Evolutionary conservation across 345 rosid genomes (phyloP).

Genomic region (Chamaenerion angustifolium): DNA sequence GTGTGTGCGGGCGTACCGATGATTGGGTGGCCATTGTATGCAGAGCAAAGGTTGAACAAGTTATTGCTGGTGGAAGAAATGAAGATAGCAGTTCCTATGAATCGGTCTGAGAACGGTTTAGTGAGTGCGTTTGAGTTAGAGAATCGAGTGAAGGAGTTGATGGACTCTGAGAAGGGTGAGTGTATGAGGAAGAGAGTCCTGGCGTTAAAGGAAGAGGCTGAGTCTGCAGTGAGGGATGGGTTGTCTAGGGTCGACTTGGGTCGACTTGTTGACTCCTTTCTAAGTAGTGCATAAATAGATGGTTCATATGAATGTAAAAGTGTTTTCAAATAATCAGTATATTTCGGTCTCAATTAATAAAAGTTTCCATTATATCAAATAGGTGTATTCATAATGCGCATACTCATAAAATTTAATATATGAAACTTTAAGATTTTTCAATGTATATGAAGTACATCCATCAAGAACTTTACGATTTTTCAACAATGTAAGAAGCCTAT

Average conservation of each 20-base stretch:
- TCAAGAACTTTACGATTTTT: no score
- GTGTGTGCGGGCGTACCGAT: conserved; percentile 27
- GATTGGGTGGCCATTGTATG: conserved; percentile 36
- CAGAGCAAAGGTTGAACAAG: conserved; percentile 21
- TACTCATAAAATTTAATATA: no score
- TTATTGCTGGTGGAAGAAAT: conserved; percentile 18
- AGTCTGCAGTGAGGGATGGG: neutral
- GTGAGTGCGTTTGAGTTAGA: conserved; percentile 21
- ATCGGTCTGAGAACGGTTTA: conserved; percentile 11
- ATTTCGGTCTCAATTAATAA: no score
- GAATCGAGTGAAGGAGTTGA: conserved; percentile 16
- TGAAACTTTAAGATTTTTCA: no score
- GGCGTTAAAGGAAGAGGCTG: neutral
- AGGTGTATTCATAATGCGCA: no score
- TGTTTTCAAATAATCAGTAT: no score
- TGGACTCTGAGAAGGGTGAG: conserved; percentile 13
- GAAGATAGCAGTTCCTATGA: conserved; percentile 13
- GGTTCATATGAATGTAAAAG: no score
- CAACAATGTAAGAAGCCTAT: no score
- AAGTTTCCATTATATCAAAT: no score
- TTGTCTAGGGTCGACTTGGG: neutral
- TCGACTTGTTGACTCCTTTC: neutral
- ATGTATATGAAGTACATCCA: no score
- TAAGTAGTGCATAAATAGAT: no score
- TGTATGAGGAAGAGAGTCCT: neutral